phyloP scores from a whole-genome alignment of 1,284 basidiomycete genomes.

The Earliella scabrosa region DNA sequence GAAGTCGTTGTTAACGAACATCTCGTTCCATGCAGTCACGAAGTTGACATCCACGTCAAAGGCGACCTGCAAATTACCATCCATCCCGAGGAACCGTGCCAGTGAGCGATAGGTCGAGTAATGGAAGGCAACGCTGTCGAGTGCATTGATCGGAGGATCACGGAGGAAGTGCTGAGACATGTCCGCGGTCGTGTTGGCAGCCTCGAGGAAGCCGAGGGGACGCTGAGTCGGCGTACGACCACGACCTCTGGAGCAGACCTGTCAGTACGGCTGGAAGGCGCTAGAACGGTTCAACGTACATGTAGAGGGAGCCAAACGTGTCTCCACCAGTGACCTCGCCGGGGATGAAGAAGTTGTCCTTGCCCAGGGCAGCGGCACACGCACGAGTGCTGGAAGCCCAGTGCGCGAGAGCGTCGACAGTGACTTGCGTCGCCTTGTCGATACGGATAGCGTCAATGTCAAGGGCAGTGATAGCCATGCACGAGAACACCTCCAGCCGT shows the following conservation, averaged over 20 bases:
- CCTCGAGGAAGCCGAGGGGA: conserved; percentile 67
- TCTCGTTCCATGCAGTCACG: conserved; percentile 85
- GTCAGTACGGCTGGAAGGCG: background rate
- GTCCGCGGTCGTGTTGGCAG: conserved; percentile 63
- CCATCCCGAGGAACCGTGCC: conserved; percentile 88
- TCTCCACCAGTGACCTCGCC: conserved; percentile 96
- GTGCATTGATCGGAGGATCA: conserved; percentile 56
- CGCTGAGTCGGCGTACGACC: conserved; percentile 77
- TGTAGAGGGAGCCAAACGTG: conserved; percentile 84
- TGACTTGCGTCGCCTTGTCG: conserved; percentile 92
- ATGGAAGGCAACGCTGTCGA: conserved; percentile 87
- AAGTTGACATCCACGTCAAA: conserved; percentile 85
- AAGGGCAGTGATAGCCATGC: conserved; percentile 83
- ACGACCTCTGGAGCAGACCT: conserved; percentile 61
- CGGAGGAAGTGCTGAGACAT: conserved; percentile 83
- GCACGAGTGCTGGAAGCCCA: conserved; percentile 78
- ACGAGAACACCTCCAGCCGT: conserved; percentile 79
- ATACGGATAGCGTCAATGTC: conserved; percentile 93
- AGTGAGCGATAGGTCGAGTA: conserved; percentile 90
- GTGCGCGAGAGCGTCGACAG: conserved; percentile 75
- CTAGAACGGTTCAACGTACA: conserved; percentile 50
- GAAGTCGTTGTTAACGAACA: conserved; percentile 88
- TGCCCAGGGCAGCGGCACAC: conserved; percentile 74
- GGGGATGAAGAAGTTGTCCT: conserved; percentile 87
- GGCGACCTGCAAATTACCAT: conserved; percentile 87